A percentile compares a stretch with the other conserved stretches of the same genome.
These are phyloP conservation scores for Oryza meyeriana DNA, from an alignment of 176 grass and related monocot genomes.

Conservation along the genomic window DNA sequence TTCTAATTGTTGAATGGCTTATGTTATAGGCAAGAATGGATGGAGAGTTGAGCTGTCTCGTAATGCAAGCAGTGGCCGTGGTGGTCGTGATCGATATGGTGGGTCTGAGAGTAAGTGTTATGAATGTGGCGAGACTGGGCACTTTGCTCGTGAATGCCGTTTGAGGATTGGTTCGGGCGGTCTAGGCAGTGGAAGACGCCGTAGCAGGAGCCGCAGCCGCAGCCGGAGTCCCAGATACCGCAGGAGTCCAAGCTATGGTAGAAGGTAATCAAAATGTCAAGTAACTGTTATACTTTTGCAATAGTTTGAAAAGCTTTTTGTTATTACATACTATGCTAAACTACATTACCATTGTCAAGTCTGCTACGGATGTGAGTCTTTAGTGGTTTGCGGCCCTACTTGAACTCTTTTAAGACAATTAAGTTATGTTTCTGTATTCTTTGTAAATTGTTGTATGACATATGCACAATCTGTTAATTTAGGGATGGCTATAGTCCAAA, in stretches of 20 bases:
- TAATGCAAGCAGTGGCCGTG: conserved; percentile 44
- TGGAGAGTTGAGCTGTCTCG: conserved; percentile 86
- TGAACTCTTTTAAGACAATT: not conserved
- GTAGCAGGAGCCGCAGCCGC: conserved; percentile 54
- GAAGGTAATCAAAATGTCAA: conserved; percentile 47
- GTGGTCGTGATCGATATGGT: conserved; percentile 58
- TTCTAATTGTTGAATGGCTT: not conserved
- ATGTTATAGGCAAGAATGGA: conserved; percentile 67
- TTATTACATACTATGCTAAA: not conserved
- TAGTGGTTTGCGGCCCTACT: not conserved
- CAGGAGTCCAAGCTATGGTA: conserved; percentile 81
- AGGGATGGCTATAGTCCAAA: not conserved
- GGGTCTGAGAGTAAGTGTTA: conserved; percentile 74
- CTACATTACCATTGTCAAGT: not conserved
- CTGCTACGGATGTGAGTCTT: not conserved
- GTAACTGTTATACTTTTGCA: not conserved
- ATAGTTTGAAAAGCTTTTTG: not conserved
- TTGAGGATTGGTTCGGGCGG: conserved; percentile 67
- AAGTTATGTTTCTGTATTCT: not conserved
- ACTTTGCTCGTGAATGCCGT: conserved; percentile 84
- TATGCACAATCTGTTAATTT: not conserved
- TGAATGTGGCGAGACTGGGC: conserved; percentile 84
- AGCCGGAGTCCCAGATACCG: conserved; percentile 77
- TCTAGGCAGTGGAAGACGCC: conserved; percentile 70
- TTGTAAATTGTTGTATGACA: not conserved